These are phyloP conservation scores for Cenococcum geophilum DNA, from an alignment of 495 filamentous ascomycete species.

Conservation along the genomic window DNA sequence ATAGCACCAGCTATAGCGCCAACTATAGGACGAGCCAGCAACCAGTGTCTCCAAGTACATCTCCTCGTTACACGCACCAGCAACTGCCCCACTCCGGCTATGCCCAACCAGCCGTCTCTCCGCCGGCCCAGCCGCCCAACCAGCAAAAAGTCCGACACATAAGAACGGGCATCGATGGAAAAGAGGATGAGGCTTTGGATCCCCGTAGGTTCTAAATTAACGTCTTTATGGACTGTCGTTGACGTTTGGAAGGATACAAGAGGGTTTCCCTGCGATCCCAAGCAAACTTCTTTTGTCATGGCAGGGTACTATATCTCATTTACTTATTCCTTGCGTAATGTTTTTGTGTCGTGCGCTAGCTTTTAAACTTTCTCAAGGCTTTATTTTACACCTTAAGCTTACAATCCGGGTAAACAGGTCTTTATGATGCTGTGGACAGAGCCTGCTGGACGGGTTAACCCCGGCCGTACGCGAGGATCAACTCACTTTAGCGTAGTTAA, in stretches of 20 bases:
- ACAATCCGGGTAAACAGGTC: conserved; percentile 3
- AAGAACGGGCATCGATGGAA: not conserved
- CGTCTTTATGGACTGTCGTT: not conserved
- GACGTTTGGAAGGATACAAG: conserved; percentile 10
- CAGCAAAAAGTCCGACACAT: conserved; percentile 8
- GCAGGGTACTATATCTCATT: conserved; percentile 10
- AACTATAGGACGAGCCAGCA: not conserved
- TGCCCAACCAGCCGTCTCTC: not conserved
- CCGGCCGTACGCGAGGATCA: conserved; percentile 16
- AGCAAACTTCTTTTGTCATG: conserved; percentile 12
- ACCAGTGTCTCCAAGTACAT: not conserved
- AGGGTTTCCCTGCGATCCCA: conserved; percentile 3
- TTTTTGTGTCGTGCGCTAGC: too few relatives aligned
- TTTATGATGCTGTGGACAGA: conserved; percentile 32
- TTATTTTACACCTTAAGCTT: too few relatives aligned
- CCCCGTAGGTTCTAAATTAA: conserved; percentile 7
- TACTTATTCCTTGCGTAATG: not conserved
- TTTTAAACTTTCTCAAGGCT: too few relatives aligned
- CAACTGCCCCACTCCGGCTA: too few relatives aligned
- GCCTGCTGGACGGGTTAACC: conserved; percentile 21
- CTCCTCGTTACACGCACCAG: not conserved
- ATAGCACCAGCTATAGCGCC: too few relatives aligned
- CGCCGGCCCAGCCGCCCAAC: not conserved
- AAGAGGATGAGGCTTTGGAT: conserved; percentile 6
- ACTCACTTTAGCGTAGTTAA: conserved; percentile 18